Evolutionary conservation across 202 grass and related monocot genomes (phyloP).

Genomic region (Setaria italica): DNA sequence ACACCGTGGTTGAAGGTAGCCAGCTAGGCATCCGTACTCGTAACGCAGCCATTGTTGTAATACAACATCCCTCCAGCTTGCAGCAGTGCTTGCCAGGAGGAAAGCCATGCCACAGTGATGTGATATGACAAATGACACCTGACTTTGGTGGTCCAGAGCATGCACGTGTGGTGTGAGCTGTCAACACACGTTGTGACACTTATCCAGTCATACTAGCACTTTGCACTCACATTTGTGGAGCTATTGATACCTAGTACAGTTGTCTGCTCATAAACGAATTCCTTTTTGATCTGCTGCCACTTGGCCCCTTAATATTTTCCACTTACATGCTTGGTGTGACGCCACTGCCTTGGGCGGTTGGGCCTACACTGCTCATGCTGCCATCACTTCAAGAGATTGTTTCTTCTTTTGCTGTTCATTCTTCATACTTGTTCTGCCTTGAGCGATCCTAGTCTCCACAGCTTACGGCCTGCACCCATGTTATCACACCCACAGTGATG

Average conservation of each 20-base stretch:
- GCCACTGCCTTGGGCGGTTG: too few species aligned
- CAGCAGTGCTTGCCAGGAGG: neutral
- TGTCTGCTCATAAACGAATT: neutral
- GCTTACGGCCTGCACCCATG: neutral
- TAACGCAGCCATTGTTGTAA: neutral
- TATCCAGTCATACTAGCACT: neutral
- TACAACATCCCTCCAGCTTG: neutral
- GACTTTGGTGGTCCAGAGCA: neutral
- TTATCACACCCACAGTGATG: neutral
- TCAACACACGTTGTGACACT: neutral
- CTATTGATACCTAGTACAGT: too few species aligned
- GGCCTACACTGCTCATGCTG: too few species aligned
- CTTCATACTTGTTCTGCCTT: neutral
- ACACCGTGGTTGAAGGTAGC: neutral
- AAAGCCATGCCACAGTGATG: neutral
- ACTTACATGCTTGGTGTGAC: neutral
- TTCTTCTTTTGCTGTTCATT: neutral
- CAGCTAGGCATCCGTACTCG: neutral
- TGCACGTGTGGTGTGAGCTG: neutral
- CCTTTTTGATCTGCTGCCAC: neutral
- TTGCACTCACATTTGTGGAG: neutral
- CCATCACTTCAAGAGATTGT: neutral
- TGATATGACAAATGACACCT: neutral
- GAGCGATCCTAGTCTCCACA: neutral
- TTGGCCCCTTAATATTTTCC: neutral